Evolutionary conservation across 768 basidiomycete genomes (phyloP).

Genomic region (Holtermannia corniformis): DNA sequence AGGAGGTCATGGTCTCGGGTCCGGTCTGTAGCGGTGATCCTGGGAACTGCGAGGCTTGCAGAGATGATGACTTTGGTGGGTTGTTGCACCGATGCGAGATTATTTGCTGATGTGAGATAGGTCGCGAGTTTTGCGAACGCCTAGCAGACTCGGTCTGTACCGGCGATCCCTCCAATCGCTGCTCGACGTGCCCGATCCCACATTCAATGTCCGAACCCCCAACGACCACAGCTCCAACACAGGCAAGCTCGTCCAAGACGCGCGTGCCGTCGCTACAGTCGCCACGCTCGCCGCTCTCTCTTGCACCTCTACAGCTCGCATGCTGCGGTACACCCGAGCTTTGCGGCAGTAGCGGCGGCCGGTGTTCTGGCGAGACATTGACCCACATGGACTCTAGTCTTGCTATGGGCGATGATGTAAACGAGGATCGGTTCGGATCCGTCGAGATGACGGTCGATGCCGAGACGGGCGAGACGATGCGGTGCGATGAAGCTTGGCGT

Average conservation of each 20-base stretch:
- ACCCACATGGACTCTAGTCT: background rate
- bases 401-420: no score
- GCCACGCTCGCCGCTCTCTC: conserved; percentile 1
- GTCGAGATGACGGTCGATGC: no score
- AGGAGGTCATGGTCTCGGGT: no score
- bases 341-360: conserved; percentile 13
- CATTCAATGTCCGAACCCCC: conserved; percentile 1
- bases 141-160: background rate
- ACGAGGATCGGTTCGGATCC: no score
- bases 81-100: no score
- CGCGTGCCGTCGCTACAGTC: conserved; percentile 2
- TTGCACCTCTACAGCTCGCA: conserved; percentile 17
- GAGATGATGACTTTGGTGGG: conserved; percentile 31
- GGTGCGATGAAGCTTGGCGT: conserved; percentile 38
- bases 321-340: conserved; percentile 22
- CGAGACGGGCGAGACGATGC: conserved; percentile 16
- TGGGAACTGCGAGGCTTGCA: conserved; percentile 32
- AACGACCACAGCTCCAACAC: background rate
- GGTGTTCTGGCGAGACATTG: background rate
- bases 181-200: background rate
- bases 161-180: background rate
- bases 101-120: conserved; percentile 1
- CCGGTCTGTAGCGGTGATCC: conserved; percentile 36
- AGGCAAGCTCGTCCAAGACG: background rate
- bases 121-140: background rate